Percentiles rank a stretch among this genome's conserved stretches.
Conservation (phyloP, 2,329 filamentous ascomycete genomes). For the Calonectria henricotiae region DNA sequence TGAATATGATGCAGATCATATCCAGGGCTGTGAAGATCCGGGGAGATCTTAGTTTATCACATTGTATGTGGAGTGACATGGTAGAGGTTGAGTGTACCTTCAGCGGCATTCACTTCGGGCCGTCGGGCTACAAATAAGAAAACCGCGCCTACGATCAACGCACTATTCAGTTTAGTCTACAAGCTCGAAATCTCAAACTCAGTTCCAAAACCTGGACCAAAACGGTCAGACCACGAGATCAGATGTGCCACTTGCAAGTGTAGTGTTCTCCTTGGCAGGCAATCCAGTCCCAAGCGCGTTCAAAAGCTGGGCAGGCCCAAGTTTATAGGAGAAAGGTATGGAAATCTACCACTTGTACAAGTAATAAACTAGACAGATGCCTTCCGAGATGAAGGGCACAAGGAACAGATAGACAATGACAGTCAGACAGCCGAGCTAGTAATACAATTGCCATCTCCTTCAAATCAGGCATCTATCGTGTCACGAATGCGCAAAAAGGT, state of each 20-base stretch:
- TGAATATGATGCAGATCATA: constrained; percentile 1
- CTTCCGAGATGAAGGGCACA: constrained; percentile 4
- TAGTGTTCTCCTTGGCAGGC: neutral
- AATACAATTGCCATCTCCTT: constrained; percentile 29
- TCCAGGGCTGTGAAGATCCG: neutral
- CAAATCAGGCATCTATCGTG: constrained; percentile 53
- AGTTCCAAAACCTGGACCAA: constrained; percentile 10
- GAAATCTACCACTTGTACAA: constrained; percentile 15
- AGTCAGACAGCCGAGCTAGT: constrained; percentile 17
- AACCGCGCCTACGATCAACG: too few relatives aligned
- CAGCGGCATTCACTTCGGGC: too few relatives aligned
- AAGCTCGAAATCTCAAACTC: neutral
- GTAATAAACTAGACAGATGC: constrained; percentile 7
- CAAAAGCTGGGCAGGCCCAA: constrained; percentile 27
- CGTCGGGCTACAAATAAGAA: neutral
- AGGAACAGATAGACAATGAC: constrained; percentile 25
- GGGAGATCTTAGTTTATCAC: neutral
- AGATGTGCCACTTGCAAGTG: constrained; percentile 1
- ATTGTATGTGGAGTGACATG: neutral
- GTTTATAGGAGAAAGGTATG: constrained; percentile 20
- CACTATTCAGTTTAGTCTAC: neutral
- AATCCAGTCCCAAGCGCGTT: constrained; percentile 22
- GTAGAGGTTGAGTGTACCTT: neutral
- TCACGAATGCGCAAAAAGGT: constrained; percentile 67
- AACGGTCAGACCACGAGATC: constrained; percentile 26